A percentile compares a stretch with the other conserved stretches of the same genome.
phyloP scores from a whole-genome alignment of 2,329 filamentous ascomycete genomes.

The Phyllosticta citriasiana region DNA sequence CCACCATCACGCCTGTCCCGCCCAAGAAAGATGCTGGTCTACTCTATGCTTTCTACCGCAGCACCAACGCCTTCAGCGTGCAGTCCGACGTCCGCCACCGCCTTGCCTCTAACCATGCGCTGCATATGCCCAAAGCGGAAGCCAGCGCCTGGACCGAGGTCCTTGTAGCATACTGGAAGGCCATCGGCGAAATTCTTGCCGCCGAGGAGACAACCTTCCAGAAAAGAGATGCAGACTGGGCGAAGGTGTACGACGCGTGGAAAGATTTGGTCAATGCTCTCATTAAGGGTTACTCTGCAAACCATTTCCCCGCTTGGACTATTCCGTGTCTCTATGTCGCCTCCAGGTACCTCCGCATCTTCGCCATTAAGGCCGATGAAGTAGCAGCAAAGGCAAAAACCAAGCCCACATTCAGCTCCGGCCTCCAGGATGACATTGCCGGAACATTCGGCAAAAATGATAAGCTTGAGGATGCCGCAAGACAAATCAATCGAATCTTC shows the following conservation, averaged over 20 bases:
- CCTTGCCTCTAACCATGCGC: conserved; percentile 48
- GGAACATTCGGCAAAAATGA: conserved; percentile 57
- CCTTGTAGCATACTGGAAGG: conserved; percentile 75
- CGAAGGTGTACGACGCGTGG: conserved; percentile 79
- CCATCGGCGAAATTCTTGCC: conserved; percentile 60
- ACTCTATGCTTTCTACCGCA: conserved; percentile 60
- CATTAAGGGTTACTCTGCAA: conserved; percentile 69
- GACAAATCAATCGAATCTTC: conserved; percentile 86
- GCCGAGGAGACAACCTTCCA: conserved; percentile 47
- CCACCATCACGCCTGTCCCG: conserved; percentile 62
- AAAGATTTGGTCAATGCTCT: conserved; percentile 70
- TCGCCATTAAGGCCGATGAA: conserved; percentile 84
- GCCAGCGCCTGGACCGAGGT: conserved; percentile 77
- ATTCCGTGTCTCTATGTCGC: conserved; percentile 81
- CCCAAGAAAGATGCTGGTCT: conserved; percentile 53
- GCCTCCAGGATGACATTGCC: conserved; percentile 73
- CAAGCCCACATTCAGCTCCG: conserved; percentile 34
- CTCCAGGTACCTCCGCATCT: conserved; percentile 75
- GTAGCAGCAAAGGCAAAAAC: conserved; percentile 46
- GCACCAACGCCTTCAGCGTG: conserved; percentile 56
- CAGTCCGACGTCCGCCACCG: conserved; percentile 60
- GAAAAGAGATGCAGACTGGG: conserved; percentile 52
- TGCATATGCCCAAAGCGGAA: conserved; percentile 55
- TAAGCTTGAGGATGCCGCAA: conserved; percentile 81
- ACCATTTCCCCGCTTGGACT: conserved; percentile 77